Evolutionary conservation across 2,329 filamentous ascomycete genomes (phyloP), one percentile per base, ranked within the genome.

Genomic region (Trichoderma oligosporum): DNA sequence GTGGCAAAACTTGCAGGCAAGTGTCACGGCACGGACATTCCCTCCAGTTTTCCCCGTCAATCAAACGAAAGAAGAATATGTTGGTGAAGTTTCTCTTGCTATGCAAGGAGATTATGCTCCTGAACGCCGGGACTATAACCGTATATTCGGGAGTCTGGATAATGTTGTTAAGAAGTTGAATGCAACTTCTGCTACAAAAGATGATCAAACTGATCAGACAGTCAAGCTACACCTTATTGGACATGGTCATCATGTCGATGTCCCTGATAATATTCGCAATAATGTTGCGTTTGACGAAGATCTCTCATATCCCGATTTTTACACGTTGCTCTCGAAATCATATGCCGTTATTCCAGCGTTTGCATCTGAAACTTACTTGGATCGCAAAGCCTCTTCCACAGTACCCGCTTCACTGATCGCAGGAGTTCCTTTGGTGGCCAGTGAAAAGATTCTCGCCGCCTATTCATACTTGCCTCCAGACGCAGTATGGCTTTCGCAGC

Each of bases 311-410:
- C 51, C 51, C 22, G 51, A 54, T 9, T 54, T 54, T 45, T 54
- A 54, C 39, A 54, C 27, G 11, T 39, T 54, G 8, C 39, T 54
- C 8, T 54, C 51, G 18, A 22, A 54, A 20, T 54, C 51, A 35
- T 54, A 54, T 20, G 51, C 51, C n/a, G 51, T 54, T 16, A 54
- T 54, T 44, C 51, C 51, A 27, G 51, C 51, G 22, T 54, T 54
- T 54, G 51, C 51, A n/a, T 54, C 51, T 5, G 51, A 54, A 2
- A 54, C 51, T n/a, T 54, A 54, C 31, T 42, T 54, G 29, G 51
- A 54, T 24, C 51, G 51, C 29, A 54, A 54, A 16, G 51, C 51
- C 7, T 54, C 51, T 20, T 54, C 51, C n/a, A 54, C 51, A 16
- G 51, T 54, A 7, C 51, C 51, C 14, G 51, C 51, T 20, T 54